These are phyloP conservation scores for Fusarium brachygibbosum DNA, from an alignment of 2,329 filamentous ascomycete species.

Conservation along the genomic window DNA sequence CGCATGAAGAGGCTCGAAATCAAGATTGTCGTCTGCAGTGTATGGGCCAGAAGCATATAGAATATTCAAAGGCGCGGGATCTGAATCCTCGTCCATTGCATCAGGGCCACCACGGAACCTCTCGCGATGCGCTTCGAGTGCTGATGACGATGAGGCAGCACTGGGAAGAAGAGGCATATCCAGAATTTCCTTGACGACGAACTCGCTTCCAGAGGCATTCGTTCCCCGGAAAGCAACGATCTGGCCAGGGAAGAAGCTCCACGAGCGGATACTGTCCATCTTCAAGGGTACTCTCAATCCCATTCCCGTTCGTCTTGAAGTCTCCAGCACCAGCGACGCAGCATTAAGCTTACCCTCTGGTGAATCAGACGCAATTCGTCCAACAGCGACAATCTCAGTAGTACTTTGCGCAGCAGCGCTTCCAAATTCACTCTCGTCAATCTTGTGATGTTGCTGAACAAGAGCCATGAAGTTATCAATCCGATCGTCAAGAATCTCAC, in stretches of 20 bases:
- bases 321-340: constrained; percentile 89
- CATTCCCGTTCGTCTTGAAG: constrained; percentile 84
- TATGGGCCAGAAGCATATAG: constrained; percentile 89
- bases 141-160: constrained; percentile 76
- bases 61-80: constrained; percentile 77
- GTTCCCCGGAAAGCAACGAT: constrained; percentile 89
- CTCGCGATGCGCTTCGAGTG: constrained; percentile 77
- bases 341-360: constrained; percentile 88
- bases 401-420: constrained; percentile 89
- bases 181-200: constrained; percentile 83
- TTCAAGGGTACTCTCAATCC: constrained; percentile 86
- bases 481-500: constrained; percentile 92
- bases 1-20: constrained; percentile 87
- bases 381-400: constrained; percentile 88
- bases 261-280: constrained; percentile 74
- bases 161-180: constrained; percentile 79
- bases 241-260: constrained; percentile 94
- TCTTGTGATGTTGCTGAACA: constrained; percentile 78
- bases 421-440: constrained; percentile 86
- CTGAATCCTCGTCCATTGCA: constrained; percentile 67
- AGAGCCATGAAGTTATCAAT: constrained; percentile 90
- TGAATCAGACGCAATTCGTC: constrained; percentile 90
- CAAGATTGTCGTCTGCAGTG: constrained; percentile 90
- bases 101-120: constrained; percentile 75
- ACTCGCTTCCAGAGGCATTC: constrained; percentile 87